Conservation (phyloP, 495 filamentous ascomycete genomes). For the Emericellopsis terricola region DNA sequence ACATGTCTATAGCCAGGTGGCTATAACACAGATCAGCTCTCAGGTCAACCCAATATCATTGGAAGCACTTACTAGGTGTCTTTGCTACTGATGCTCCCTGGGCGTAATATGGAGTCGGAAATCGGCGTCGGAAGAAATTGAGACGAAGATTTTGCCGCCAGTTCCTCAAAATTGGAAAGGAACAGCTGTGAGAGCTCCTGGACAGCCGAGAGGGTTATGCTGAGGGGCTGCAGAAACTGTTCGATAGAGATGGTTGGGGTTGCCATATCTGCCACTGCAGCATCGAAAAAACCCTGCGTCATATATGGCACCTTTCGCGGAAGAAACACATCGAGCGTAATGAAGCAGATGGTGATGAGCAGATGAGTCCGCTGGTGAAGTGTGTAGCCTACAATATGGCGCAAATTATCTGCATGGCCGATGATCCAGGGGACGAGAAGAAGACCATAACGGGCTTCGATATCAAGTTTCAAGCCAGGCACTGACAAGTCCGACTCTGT, state of each 20-base stretch:
- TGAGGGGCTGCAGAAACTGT: constrained; percentile 21
- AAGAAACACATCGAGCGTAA: no score
- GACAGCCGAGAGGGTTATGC: constrained; percentile 25
- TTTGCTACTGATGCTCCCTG: constrained; percentile 36
- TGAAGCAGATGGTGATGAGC: no score
- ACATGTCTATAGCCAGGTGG: constrained; percentile 64
- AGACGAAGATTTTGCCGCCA: constrained; percentile 46
- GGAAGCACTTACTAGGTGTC: constrained; percentile 1
- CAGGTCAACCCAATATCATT: not conserved
- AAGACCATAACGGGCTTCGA: no score
- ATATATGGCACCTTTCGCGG: no score
- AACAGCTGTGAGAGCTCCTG: constrained; percentile 44
- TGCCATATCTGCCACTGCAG: constrained; percentile 2
- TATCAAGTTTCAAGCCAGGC: no score
- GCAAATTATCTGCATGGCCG: no score
- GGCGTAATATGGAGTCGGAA: constrained; percentile 40
- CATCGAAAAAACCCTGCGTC: not conserved
- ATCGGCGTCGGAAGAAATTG: constrained; percentile 72
- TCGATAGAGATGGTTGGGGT: constrained; percentile 8
- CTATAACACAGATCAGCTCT: constrained; percentile 14
- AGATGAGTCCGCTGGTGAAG: no score
- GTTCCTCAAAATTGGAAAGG: constrained; percentile 36
- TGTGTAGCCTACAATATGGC: no score
- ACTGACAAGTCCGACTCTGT: no score
- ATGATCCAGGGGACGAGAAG: no score